Percentiles rank a stretch among this genome's conserved stretches.
These are phyloP conservation scores for Ogataea paradorogensis DNA, from an alignment of 805 yeast species.

Conservation along the genomic window DNA sequence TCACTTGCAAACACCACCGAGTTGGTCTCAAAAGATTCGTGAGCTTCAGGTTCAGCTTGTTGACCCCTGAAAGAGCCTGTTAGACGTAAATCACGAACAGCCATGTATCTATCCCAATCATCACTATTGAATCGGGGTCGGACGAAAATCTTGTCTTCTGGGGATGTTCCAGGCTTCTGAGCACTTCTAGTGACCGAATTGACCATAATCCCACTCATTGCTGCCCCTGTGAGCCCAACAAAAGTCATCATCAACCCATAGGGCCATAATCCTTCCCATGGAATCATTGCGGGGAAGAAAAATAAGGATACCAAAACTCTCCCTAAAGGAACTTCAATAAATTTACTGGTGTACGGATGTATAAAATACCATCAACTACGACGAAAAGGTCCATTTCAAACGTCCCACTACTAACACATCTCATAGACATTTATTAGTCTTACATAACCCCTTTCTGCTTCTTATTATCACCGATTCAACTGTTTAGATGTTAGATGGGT, in stretches of 20 bases:
- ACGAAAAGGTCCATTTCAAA: not conserved
- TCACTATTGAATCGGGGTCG: constrained; percentile 54
- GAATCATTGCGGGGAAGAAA: constrained; percentile 44
- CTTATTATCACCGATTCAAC: constrained; percentile 5
- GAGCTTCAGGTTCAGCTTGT: constrained; percentile 62
- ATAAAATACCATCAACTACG: not conserved
- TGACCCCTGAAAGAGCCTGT: constrained; percentile 77
- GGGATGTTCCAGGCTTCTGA: constrained; percentile 31
- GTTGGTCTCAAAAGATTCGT: constrained; percentile 74
- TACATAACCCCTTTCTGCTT: constrained; percentile 10
- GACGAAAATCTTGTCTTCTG: constrained; percentile 46
- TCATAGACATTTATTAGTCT: constrained; percentile 6
- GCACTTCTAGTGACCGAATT: constrained; percentile 32
- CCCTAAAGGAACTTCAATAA: not conserved
- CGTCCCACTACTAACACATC: not conserved
- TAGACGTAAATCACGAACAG: constrained; percentile 72
- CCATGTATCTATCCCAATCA: constrained; percentile 52
- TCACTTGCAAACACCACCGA: constrained; percentile 39
- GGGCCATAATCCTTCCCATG: constrained; percentile 66
- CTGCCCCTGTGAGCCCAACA: constrained; percentile 54
- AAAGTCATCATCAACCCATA: constrained; percentile 53
- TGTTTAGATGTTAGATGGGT: constrained; percentile 98
- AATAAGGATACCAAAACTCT: not conserved
- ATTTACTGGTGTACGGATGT: constrained; percentile 4
- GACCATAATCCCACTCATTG: constrained; percentile 35